Conservation (phyloP, 2,329 filamentous ascomycete genomes). For the Fusarium tuaranense region DNA sequence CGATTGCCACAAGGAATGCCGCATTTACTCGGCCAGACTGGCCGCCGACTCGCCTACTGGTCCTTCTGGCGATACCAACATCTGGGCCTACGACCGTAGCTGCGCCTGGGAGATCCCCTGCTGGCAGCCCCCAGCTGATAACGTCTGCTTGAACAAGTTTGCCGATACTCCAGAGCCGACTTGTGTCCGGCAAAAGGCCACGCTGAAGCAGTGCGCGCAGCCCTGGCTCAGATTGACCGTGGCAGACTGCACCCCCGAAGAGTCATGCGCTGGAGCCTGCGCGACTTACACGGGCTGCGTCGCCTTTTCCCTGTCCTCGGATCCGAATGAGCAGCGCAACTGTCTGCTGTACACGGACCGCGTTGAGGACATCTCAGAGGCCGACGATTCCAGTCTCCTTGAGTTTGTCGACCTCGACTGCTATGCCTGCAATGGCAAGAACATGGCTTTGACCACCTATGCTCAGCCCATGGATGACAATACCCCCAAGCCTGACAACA, state of each 20-base stretch:
- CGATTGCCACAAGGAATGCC: slow-evolving; percentile 8
- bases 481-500: slow-evolving; percentile 1
- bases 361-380: background rate
- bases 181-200: slow-evolving; percentile 1
- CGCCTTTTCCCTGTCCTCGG: slow-evolving; percentile 1
- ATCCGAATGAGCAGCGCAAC: background rate
- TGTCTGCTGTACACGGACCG: slow-evolving; percentile 9
- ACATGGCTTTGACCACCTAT: slow-evolving; percentile 5
- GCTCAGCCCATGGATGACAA: background rate
- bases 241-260: background rate
- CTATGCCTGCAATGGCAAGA: slow-evolving; percentile 3
- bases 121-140: background rate
- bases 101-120: slow-evolving; percentile 13
- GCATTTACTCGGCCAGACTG: background rate
- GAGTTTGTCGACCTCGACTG: slow-evolving; percentile 5
- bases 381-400: background rate
- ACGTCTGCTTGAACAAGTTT: slow-evolving; percentile 6
- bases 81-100: slow-evolving; percentile 3
- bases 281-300: slow-evolving; percentile 1
- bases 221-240: slow-evolving; percentile 9
- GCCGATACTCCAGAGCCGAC: background rate
- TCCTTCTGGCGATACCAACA: background rate
- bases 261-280: background rate
- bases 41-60: background rate
- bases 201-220: slow-evolving; percentile 7